These are phyloP conservation scores for Malbranchea zuffiana DNA, from an alignment of 2,329 filamentous ascomycete species.

Conservation along the genomic window DNA sequence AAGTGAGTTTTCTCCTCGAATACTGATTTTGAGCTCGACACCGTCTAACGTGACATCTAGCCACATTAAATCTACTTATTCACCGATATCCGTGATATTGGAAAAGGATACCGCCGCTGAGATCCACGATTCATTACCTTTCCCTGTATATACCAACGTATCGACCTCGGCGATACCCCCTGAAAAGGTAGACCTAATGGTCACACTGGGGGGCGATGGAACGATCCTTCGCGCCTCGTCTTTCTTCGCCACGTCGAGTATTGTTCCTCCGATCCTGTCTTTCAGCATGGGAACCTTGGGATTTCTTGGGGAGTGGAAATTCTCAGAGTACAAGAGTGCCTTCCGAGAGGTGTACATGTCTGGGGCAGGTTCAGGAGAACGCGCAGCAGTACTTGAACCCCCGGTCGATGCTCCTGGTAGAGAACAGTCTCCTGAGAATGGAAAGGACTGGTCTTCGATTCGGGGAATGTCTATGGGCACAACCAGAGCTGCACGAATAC, in stretches of 20 bases:
- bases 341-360: slow-evolving; percentile 90
- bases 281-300: slow-evolving; percentile 97
- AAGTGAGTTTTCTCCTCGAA: slow-evolving; percentile 26
- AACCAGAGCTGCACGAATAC: slow-evolving; percentile 62
- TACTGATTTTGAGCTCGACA: neutral
- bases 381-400: slow-evolving; percentile 36
- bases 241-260: slow-evolving; percentile 68
- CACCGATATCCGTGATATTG: slow-evolving; percentile 68
- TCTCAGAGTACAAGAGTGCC: slow-evolving; percentile 80
- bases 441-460: slow-evolving; percentile 58
- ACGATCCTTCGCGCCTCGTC: slow-evolving; percentile 79
- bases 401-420: slow-evolving; percentile 23
- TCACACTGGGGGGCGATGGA: slow-evolving; percentile 86
- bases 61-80: slow-evolving; percentile 70
- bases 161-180: slow-evolving; percentile 45
- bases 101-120: slow-evolving; percentile 63
- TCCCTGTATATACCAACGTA: slow-evolving; percentile 55
- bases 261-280: slow-evolving; percentile 80
- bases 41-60: slow-evolving; percentile 39
- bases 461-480: slow-evolving; percentile 72
- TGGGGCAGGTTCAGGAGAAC: slow-evolving; percentile 44
- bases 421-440: slow-evolving; percentile 17
- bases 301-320: slow-evolving; percentile 95
- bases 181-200: slow-evolving; percentile 74
- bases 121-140: slow-evolving; percentile 58